A percentile compares a stretch with the other conserved stretches of the same genome.
These are phyloP conservation scores for Lizonia empirigonia DNA, from an alignment of 2,329 filamentous ascomycete genomes.

Conservation along the genomic window DNA sequence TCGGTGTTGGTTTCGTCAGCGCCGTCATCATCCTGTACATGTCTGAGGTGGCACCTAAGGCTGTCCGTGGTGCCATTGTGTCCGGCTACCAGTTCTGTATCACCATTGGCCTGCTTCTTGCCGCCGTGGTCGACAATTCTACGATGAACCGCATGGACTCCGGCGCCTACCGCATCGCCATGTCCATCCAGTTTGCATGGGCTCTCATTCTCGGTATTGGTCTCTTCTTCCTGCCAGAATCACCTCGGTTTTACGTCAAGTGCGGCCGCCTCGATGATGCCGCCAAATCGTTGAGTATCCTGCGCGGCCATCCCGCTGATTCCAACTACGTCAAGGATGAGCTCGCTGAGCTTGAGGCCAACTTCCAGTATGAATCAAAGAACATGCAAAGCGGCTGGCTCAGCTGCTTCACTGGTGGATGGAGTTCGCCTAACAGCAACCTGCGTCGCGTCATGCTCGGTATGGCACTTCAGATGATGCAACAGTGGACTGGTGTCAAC, in stretches of 20 bases:
- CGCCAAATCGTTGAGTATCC: constrained; percentile 64
- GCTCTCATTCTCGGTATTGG: constrained; percentile 75
- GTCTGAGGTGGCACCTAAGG: constrained; percentile 75
- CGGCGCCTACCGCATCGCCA: constrained; percentile 75
- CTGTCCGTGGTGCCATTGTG: constrained; percentile 74
- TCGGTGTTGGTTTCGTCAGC: constrained; percentile 49
- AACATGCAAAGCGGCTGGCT: constrained; percentile 67
- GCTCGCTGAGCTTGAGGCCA: constrained; percentile 84
- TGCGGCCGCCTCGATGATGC: constrained; percentile 72
- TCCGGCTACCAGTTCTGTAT: constrained; percentile 84
- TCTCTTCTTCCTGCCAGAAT: constrained; percentile 79
- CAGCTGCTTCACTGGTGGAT: constrained; percentile 65
- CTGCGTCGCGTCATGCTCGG: constrained; percentile 56
- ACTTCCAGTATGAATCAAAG: constrained; percentile 76
- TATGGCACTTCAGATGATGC: constrained; percentile 57
- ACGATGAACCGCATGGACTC: constrained; percentile 67
- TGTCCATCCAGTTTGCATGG: constrained; percentile 80
- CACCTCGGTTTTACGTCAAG: constrained; percentile 84
- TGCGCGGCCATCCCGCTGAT: constrained; percentile 75
- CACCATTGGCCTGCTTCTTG: constrained; percentile 77
- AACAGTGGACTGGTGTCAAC: constrained; percentile 78
- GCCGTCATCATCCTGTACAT: constrained; percentile 69
- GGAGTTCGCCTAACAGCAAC: constrained; percentile 57
- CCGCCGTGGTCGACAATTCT: constrained; percentile 74
- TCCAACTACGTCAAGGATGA: constrained; percentile 79